Conservation (phyloP, 1,284 basidiomycete species). For the Earliella scabrosa region DNA sequence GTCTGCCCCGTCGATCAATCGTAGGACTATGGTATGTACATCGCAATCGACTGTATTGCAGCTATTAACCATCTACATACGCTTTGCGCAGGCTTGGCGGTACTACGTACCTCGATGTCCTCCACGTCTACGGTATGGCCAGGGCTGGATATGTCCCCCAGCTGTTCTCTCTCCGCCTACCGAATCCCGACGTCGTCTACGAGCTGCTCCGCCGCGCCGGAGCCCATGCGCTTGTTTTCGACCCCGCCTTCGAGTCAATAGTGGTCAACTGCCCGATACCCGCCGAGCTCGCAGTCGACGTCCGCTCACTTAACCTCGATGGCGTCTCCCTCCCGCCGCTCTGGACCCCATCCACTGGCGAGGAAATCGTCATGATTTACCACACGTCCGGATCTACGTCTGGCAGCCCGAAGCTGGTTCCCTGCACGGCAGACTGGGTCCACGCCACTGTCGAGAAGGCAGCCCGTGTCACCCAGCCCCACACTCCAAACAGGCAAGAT, state of each 20-base stretch:
- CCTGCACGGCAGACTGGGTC: slow-evolving; percentile 34
- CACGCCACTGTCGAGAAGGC: slow-evolving; percentile 32
- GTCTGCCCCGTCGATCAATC: slow-evolving; percentile 55
- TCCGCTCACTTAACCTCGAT: slow-evolving; percentile 31
- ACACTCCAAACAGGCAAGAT: slow-evolving; percentile 49
- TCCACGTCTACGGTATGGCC: slow-evolving; percentile 72
- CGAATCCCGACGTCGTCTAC: slow-evolving; percentile 67
- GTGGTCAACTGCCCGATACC: slow-evolving; percentile 51
- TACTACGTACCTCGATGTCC: slow-evolving; percentile 65
- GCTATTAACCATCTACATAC: slow-evolving; percentile 2
- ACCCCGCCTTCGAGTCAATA: slow-evolving; percentile 47
- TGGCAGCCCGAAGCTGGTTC: slow-evolving; percentile 36
- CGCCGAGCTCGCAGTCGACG: slow-evolving; percentile 46
- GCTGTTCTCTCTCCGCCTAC: slow-evolving; percentile 71
- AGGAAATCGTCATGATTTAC: slow-evolving; percentile 63
- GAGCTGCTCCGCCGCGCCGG: slow-evolving; percentile 63
- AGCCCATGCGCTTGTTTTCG: slow-evolving; percentile 65
- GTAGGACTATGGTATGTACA: slow-evolving; percentile 66
- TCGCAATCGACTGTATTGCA: slow-evolving; percentile 4
- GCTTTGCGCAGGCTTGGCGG: slow-evolving; percentile 58
- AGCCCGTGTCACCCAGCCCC: slow-evolving; percentile 25
- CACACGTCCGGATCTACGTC: slow-evolving; percentile 79
- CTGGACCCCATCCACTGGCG: slow-evolving; percentile 29
- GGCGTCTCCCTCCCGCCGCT: slow-evolving; percentile 24
- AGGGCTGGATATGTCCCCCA: slow-evolving; percentile 75